These are phyloP conservation scores for Colletotrichum sp. DNA, from an alignment of 2,329 filamentous ascomycete genomes.

Conservation along the genomic window DNA sequence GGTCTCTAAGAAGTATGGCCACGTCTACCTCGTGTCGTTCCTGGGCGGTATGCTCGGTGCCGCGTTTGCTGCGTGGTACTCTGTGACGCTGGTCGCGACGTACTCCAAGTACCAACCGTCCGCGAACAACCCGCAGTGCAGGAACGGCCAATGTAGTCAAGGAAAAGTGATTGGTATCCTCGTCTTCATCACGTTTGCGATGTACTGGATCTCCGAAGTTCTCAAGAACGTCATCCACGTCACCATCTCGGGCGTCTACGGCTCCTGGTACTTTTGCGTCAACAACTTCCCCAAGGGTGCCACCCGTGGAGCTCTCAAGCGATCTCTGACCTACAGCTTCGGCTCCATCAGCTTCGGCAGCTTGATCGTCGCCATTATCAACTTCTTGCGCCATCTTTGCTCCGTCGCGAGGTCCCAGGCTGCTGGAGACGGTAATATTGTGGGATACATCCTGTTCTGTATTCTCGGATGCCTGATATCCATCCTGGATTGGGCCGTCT, in stretches of 20 bases:
- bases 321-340: conserved; percentile 88
- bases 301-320: conserved; percentile 82
- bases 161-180: conserved; percentile 84
- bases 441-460: conserved; percentile 73
- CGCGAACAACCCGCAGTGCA: conserved; percentile 55
- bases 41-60: conserved; percentile 79
- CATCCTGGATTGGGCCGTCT: conserved; percentile 82
- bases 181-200: conserved; percentile 87
- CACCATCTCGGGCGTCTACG: conserved; percentile 87
- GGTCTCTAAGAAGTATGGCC: conserved; percentile 81
- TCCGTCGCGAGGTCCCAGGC: conserved; percentile 73
- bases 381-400: conserved; percentile 81
- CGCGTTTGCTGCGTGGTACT: conserved; percentile 84
- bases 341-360: conserved; percentile 90
- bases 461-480: conserved; percentile 77
- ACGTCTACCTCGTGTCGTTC: conserved; percentile 87
- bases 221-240: conserved; percentile 93
- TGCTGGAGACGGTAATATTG: conserved; percentile 70
- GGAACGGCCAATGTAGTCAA: conserved; percentile 69
- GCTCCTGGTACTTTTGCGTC: conserved; percentile 88
- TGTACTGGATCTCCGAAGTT: conserved; percentile 94
- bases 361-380: conserved; percentile 84
- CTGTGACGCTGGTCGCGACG: conserved; percentile 83
- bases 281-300: conserved; percentile 75
- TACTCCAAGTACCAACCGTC: conserved; percentile 83